Conservation (phyloP, 2,329 filamentous ascomycete species). For the Penicillium concentricum region DNA sequence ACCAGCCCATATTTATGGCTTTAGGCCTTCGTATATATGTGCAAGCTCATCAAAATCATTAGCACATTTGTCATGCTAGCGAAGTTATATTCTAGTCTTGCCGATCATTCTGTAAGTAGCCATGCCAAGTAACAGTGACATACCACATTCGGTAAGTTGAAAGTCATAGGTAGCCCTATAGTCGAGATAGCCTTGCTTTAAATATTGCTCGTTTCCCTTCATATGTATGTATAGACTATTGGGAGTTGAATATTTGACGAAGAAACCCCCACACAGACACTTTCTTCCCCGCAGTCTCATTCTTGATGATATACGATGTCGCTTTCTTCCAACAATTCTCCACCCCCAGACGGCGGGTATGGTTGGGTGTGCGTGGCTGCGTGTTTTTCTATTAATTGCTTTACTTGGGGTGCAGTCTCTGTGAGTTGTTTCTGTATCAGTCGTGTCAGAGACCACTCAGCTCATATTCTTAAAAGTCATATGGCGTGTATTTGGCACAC, state of each 20-base stretch:
- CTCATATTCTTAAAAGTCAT: background rate
- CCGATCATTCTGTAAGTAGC: background rate
- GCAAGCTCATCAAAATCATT: background rate
- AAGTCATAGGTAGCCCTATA: background rate
- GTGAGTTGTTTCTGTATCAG: conserved; percentile 7
- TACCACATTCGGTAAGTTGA: background rate
- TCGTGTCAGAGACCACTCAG: no score
- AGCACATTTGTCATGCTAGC: background rate
- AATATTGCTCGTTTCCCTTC: background rate
- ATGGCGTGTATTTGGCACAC: background rate
- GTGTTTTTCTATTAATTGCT: conserved; percentile 28
- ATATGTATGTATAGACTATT: background rate
- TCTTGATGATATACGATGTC: background rate
- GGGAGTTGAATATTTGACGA: background rate
- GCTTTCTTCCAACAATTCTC: background rate
- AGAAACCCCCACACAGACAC: background rate
- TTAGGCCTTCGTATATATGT: background rate
- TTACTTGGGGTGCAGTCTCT: conserved; percentile 31
- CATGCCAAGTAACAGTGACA: background rate
- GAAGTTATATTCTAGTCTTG: background rate
- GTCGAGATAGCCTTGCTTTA: background rate
- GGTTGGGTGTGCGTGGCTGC: conserved; percentile 32
- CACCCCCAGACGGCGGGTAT: conserved; percentile 28
- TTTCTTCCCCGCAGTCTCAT: background rate
- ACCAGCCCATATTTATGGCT: no score